Evolutionary conservation across 73 alveolate species (phyloP), one percentile per base, ranked within the genome.

Genomic region (Tetrahymena thermophila): DNA sequence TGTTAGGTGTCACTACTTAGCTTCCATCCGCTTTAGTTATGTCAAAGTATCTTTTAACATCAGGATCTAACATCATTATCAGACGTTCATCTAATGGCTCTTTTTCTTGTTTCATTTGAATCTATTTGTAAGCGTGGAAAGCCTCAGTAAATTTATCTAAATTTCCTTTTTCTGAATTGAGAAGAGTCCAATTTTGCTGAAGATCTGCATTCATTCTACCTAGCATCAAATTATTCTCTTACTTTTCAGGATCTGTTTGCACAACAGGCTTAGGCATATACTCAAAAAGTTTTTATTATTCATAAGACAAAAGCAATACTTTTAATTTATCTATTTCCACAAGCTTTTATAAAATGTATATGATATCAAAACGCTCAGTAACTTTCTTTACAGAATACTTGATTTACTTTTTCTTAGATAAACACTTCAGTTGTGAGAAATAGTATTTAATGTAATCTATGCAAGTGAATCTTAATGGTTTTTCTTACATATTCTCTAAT

Each of bases 251-350:
- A 85, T 94, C 94, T 42, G 35, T 43, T 21, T 94, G 57, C 11
- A 94, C 93, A 43, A 94, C 93, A 19, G 96, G 96, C 42, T 94
- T 94, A 28, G 93, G 94, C 93, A 94, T 94, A 94, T 94, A 94
- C 43, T 94, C 96, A 43, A 94, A 94, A 17, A 94, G 95, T 21
- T 94, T 94, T 17, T 85, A 43, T 93, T 94, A 40, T 40, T 94
- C 93, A 85, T 83, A 85, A 13, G 96, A 85, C 35, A 94, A 43
- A 34, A 94, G 71, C 13, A 94, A 28, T 84, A 94, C 93, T 37
- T 94, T 94, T 44, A 94, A 35, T 34, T 94, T 94, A 94, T 94
- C 96, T 9, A 94, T 94, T 38, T 94, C 96, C 25, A 85, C 35
- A 1, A 94, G n/a, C 38, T 94, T 94, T 31, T 94, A 37, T 89